Conservation (phyloP, 495 filamentous ascomycete species). For the Aspergillus incahuasiensis region DNA sequence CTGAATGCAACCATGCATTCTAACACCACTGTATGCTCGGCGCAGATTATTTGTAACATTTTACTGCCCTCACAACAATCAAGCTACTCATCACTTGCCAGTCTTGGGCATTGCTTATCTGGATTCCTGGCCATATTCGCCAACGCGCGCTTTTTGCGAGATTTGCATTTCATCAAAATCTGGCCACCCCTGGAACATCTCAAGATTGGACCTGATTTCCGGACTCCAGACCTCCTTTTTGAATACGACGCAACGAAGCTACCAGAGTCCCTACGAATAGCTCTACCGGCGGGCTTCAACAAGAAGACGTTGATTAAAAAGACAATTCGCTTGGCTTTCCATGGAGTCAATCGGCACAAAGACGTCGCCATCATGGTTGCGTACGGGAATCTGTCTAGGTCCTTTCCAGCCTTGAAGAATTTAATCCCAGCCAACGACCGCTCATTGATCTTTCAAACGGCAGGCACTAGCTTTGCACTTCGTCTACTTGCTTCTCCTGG, state of each 20-base stretch:
- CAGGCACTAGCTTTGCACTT: slow-evolving; percentile 35
- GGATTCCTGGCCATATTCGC: slow-evolving; percentile 39
- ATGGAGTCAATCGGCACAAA: slow-evolving; percentile 34
- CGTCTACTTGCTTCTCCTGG: slow-evolving; percentile 38
- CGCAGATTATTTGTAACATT: slow-evolving; percentile 28
- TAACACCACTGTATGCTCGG: slow-evolving; percentile 13
- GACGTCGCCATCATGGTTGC: slow-evolving; percentile 37
- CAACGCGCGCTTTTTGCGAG: slow-evolving; percentile 37
- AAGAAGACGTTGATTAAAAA: slow-evolving; percentile 30
- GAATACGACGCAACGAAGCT: slow-evolving; percentile 31
- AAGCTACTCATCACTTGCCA: slow-evolving; percentile 30
- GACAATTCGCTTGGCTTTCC: slow-evolving; percentile 37
- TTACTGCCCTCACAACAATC: slow-evolving; percentile 21
- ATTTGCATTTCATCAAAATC: slow-evolving; percentile 27
- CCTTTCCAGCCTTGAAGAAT: slow-evolving; percentile 23
- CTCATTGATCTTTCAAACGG: slow-evolving; percentile 32
- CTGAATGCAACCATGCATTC: slow-evolving; percentile 6
- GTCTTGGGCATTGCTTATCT: slow-evolving; percentile 35
- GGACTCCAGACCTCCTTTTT: slow-evolving; percentile 35
- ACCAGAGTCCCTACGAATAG: slow-evolving; percentile 29
- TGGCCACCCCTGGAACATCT: slow-evolving; percentile 34
- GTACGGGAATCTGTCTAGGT: slow-evolving; percentile 28
- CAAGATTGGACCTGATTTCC: slow-evolving; percentile 26
- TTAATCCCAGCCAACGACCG: slow-evolving; percentile 28
- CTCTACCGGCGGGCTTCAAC: slow-evolving; percentile 24